Percentiles rank a stretch among this genome's conserved stretches.
These are phyloP conservation scores for Puccinia polysora DNA, from an alignment of 1,284 basidiomycete species.

Conservation along the genomic window DNA sequence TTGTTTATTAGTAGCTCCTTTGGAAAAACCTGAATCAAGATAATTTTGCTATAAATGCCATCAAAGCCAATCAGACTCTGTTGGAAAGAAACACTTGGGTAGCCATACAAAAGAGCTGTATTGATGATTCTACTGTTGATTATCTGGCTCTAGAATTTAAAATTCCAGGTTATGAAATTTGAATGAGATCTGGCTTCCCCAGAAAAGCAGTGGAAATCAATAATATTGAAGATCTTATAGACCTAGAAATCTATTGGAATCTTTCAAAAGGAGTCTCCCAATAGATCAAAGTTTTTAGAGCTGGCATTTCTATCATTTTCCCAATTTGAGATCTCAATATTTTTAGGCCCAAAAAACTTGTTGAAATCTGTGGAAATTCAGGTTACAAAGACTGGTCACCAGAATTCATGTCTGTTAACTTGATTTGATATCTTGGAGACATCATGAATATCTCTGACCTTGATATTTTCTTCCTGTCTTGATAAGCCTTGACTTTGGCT, in stretches of 20 bases:
- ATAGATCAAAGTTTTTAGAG: constrained; percentile 54
- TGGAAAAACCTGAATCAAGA: constrained; percentile 69
- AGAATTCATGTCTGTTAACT: constrained; percentile 64
- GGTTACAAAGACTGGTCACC: constrained; percentile 82
- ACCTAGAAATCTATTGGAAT: constrained; percentile 56
- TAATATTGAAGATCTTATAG: constrained; percentile 83
- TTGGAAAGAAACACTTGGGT: constrained; percentile 51
- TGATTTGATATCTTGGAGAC: not conserved
- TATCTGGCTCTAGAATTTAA: constrained; percentile 93
- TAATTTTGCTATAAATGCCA: constrained; percentile 54
- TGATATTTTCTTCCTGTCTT: not conserved
- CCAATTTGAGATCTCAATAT: constrained; percentile 80
- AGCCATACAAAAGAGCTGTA: constrained; percentile 53
- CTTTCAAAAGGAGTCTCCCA: constrained; percentile 50
- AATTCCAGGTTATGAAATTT: constrained; percentile 81
- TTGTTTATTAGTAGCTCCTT: constrained; percentile 78
- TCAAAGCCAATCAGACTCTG: constrained; percentile 53
- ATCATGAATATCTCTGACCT: not conserved
- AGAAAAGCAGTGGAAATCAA: constrained; percentile 65
- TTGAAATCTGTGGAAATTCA: constrained; percentile 86
- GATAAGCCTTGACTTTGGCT: constrained; percentile 72
- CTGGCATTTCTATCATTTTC: constrained; percentile 87
- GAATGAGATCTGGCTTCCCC: constrained; percentile 61
- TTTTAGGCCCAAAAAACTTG: constrained; percentile 88
- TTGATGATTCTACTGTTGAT: constrained; percentile 64